A percentile compares a stretch with the other conserved stretches of the same genome.
Conservation (phyloP, 768 basidiomycete genomes). For the Coprinopsis cinerea region DNA sequence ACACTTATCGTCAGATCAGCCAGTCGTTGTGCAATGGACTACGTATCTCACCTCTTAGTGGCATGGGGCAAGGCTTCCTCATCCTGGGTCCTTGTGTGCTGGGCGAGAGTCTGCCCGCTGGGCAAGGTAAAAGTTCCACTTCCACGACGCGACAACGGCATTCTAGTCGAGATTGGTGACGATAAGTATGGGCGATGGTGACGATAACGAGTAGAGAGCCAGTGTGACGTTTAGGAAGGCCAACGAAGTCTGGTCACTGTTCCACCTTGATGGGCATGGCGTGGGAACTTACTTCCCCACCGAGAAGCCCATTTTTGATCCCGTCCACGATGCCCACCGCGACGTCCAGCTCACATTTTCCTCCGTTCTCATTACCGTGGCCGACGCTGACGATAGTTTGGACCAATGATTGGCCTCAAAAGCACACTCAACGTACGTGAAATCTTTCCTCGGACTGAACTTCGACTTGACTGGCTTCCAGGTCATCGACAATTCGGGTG, state of each 20-base stretch:
- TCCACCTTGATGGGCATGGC: conserved; percentile 9
- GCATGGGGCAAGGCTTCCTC: conserved; percentile 88
- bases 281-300: conserved; percentile 19
- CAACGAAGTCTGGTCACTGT: not conserved
- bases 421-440: conserved; percentile 74
- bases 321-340: not conserved
- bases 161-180: conserved; percentile 21
- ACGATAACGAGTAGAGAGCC: conserved; percentile 11
- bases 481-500: conserved; percentile 98
- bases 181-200: conserved; percentile 12
- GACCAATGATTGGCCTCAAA: conserved; percentile 90
- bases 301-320: not conserved
- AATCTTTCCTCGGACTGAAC: not conserved
- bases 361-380: not conserved
- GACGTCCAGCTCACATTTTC: not conserved
- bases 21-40: not conserved
- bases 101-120: conserved; percentile 72
- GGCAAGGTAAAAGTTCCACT: conserved; percentile 70
- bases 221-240: not conserved
- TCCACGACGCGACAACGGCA: conserved; percentile 71
- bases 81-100: conserved; percentile 85
- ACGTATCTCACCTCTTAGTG: conserved; percentile 70
- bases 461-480: conserved; percentile 22
- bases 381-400: conserved; percentile 7
- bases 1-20: conserved; percentile 10